Percentiles rank a stretch among this genome's conserved stretches.
Evolutionary conservation across 257 asterid species (phyloP).

Genomic region (Coffea eugenioides): DNA sequence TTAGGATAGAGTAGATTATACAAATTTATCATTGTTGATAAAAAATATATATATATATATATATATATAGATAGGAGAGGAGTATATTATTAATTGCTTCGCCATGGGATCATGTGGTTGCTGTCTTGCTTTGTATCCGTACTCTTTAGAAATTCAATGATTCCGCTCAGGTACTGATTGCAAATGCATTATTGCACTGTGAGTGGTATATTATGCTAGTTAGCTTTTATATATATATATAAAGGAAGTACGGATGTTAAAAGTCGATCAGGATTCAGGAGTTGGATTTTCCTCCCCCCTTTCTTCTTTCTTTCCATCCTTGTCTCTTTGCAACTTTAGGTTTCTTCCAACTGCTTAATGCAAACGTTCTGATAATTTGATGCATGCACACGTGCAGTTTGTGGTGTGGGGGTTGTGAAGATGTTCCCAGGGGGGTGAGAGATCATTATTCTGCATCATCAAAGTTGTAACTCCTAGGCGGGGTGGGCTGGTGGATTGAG

Average conservation of each 20-base stretch:
- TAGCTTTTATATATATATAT: background rate
- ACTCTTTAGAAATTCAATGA: background rate
- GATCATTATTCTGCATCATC: background rate
- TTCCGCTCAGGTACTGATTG: background rate
- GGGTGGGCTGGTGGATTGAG: background rate
- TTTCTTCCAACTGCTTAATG: background rate
- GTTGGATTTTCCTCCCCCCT: constrained; percentile 1
- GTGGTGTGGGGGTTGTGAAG: background rate
- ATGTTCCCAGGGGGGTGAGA: background rate
- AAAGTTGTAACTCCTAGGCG: constrained; percentile 7
- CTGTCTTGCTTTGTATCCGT: background rate
- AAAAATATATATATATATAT: no score
- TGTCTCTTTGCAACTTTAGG: background rate
- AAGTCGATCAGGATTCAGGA: constrained; percentile 1
- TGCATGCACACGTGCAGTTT: background rate
- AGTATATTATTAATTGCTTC: background rate
- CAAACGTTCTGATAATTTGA: background rate
- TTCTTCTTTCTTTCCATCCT: background rate
- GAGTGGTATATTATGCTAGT: background rate
- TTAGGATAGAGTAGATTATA: no score
- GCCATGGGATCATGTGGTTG: background rate
- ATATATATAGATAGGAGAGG: background rate
- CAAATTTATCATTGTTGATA: no score
- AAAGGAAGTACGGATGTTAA: constrained; percentile 13
- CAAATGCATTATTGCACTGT: constrained; percentile 4